These are phyloP conservation scores for Cladobotryum protrusum DNA, from an alignment of 2,329 filamentous ascomycete genomes.

Conservation along the genomic window DNA sequence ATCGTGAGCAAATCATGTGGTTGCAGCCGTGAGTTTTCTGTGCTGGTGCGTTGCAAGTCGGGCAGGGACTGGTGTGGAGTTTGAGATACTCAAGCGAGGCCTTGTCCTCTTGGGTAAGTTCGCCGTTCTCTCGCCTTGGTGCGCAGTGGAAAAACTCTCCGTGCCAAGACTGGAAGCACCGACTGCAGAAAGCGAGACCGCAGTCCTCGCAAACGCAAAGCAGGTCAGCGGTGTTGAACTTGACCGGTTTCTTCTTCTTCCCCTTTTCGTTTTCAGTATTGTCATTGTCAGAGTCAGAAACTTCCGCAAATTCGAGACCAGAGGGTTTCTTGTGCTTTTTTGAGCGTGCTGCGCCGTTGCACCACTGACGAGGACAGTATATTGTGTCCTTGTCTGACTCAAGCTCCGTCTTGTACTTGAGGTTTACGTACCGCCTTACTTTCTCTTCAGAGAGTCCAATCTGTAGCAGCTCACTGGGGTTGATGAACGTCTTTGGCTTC, in stretches of 20 bases:
- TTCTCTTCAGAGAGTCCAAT: constrained; percentile 64
- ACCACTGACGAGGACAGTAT: constrained; percentile 90
- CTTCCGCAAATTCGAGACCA: constrained; percentile 55
- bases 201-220: constrained; percentile 86
- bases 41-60: constrained; percentile 75
- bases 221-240: constrained; percentile 52
- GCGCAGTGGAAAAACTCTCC: constrained; percentile 71
- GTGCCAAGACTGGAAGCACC: constrained; percentile 76
- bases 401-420: constrained; percentile 89
- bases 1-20: constrained; percentile 91
- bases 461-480: constrained; percentile 75
- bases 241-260: constrained; percentile 17
- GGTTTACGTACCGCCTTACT: constrained; percentile 78
- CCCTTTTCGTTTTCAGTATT: constrained; percentile 18
- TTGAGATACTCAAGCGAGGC: constrained; percentile 80
- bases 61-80: constrained; percentile 78
- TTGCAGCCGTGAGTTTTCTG: constrained; percentile 95
- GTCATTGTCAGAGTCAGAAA: constrained; percentile 45
- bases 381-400: constrained; percentile 88
- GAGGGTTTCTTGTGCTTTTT: constrained; percentile 65
- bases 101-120: constrained; percentile 77
- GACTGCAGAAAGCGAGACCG: constrained; percentile 76
- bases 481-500: constrained; percentile 63
- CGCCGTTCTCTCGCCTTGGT: constrained; percentile 57
- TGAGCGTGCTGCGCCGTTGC: constrained; percentile 77